Conservation (phyloP, 1,284 basidiomycete species). For the Rhodotorula glutinis region DNA sequence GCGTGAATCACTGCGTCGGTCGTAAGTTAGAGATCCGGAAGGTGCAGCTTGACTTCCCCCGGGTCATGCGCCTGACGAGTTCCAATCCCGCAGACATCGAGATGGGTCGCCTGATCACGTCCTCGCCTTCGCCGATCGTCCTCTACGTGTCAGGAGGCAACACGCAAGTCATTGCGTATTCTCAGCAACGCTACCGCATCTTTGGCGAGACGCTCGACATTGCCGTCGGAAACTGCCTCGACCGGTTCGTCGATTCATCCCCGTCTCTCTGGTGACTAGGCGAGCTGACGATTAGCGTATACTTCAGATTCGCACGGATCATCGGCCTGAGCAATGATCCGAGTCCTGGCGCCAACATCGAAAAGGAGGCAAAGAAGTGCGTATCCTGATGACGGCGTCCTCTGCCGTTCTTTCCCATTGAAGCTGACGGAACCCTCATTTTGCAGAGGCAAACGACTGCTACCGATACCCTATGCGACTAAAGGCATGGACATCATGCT, state of each 20-base stretch:
- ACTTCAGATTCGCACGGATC: constrained; percentile 73
- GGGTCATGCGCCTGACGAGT: too few species aligned
- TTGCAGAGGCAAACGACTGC: constrained; percentile 57
- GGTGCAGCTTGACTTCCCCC: neutral
- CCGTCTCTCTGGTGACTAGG: neutral
- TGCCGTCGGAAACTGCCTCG: constrained; percentile 96
- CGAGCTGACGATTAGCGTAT: neutral
- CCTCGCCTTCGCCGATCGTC: constrained; percentile 91
- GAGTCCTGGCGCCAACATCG: constrained; percentile 97
- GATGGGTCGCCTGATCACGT: constrained; percentile 95
- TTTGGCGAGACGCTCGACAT: constrained; percentile 99
- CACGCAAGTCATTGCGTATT: constrained; percentile 98
- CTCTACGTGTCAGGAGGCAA: constrained; percentile 99
- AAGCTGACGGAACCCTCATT: neutral
- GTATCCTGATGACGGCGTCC: constrained; percentile 36
- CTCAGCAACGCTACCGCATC: constrained; percentile 92
- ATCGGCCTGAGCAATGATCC: constrained; percentile 95
- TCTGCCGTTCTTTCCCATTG: too few species aligned
- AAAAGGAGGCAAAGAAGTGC: constrained; percentile 87
- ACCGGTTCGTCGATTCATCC: constrained; percentile 55
- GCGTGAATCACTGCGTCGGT: constrained; percentile 97
- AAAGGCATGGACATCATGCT: constrained; percentile 99
- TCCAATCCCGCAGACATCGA: constrained; percentile 73
- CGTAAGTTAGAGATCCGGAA: constrained; percentile 59
- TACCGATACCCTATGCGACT: constrained; percentile 88